These are phyloP conservation scores for Firmiana major DNA, from an alignment of 345 rosid genomes.

Conservation along the genomic window DNA sequence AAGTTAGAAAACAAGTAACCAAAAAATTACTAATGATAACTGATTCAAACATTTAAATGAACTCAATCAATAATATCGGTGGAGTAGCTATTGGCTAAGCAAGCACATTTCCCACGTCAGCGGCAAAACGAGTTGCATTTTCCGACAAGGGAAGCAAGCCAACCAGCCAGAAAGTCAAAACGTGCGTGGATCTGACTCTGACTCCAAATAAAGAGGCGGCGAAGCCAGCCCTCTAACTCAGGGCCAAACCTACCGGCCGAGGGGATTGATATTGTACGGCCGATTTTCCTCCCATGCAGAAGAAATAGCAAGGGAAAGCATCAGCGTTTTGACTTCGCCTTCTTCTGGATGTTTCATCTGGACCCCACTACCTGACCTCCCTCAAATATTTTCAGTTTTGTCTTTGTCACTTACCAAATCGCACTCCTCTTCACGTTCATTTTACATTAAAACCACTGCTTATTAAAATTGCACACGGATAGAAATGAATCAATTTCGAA, in stretches of 20 bases:
- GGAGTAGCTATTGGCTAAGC: too few species aligned
- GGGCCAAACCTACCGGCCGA: too few species aligned
- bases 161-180: neutral
- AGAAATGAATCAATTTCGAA: too few species aligned
- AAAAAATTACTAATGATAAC: too few species aligned
- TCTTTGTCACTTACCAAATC: neutral
- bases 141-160: neutral
- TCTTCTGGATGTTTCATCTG: neutral
- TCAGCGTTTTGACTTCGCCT: neutral
- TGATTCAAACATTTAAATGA: too few species aligned
- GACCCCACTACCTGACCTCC: neutral
- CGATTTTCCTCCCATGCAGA: neutral
- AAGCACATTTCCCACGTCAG: neutral
- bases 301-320: neutral
- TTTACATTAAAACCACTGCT: too few species aligned
- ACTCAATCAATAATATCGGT: too few species aligned
- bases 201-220: neutral
- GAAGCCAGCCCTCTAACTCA: too few species aligned
- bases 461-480: too few species aligned
- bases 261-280: neutral
- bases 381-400: too few species aligned
- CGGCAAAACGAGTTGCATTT: neutral
- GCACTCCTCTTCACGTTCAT: too few species aligned
- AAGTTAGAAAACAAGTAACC: too few species aligned
- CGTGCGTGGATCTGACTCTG: neutral